Conservation (phyloP, 2,329 filamentous ascomycete genomes). For the Didymella pinodella region DNA sequence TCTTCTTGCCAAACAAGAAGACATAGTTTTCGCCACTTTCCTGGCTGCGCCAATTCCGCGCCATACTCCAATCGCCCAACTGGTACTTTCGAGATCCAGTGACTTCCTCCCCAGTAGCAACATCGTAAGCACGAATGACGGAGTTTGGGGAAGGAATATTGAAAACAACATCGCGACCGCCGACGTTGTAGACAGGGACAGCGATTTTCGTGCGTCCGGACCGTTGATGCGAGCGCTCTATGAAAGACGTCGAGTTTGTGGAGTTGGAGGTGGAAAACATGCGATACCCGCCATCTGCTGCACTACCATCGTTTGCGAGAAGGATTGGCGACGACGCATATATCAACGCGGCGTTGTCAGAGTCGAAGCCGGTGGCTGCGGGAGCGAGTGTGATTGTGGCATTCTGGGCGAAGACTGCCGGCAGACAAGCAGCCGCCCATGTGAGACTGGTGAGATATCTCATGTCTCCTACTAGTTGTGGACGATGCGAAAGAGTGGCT, state of each 20-base stretch:
- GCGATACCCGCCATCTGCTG: conserved; percentile 40
- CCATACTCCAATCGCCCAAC: conserved; percentile 42
- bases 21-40: conserved; percentile 39
- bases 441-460: conserved; percentile 2
- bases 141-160: conserved; percentile 44
- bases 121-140: conserved; percentile 36
- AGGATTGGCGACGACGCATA: conserved; percentile 33
- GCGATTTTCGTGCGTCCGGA: conserved; percentile 42
- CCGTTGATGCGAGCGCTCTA: conserved; percentile 28
- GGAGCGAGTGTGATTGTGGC: conserved; percentile 33
- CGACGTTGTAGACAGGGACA: conserved; percentile 35
- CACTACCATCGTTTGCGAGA: conserved; percentile 41
- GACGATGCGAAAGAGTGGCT: background rate
- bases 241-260: conserved; percentile 21
- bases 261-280: conserved; percentile 25
- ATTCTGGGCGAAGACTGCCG: conserved; percentile 23
- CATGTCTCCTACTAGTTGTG: background rate
- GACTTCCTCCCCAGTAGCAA: conserved; percentile 25
- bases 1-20: conserved; percentile 44
- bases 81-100: conserved; percentile 34
- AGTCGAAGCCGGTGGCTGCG: conserved; percentile 36
- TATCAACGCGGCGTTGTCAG: conserved; percentile 41
- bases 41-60: conserved; percentile 39
- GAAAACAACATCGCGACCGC: conserved; percentile 35
- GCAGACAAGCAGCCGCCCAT: conserved; percentile 18